Evolutionary conservation across 2,329 filamentous ascomycete genomes (phyloP), one percentile per base, ranked within the genome.

Genomic region (Hymenoscyphus infarciens): DNA sequence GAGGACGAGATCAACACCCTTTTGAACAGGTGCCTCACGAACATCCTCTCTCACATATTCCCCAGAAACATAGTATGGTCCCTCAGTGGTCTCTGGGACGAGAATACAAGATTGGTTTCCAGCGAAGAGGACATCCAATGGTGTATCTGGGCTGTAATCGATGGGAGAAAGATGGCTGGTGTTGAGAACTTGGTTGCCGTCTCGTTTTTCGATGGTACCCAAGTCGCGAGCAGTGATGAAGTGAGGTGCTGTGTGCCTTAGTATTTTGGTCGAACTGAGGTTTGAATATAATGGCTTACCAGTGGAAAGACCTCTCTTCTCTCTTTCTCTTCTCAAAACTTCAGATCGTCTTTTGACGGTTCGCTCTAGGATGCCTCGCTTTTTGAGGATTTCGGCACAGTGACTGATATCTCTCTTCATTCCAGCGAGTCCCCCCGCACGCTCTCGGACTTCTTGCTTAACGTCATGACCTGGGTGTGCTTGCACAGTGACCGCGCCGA

Each of bases 81-180:
- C 82, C 67, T 82, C 75, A 8, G 78, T 82, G 22, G 79, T 78
- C 69, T 84, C 82, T 0, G 81, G 81, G 15, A 76, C 79, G 22
- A 84, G 74, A 29, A 83, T 74, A 65, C 82, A 84, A 38, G 35
- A 38, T 38, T 38, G 35, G 35, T 38, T 38, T 16, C 35, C 35
- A 16, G 35, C 35, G 11, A 38, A 38, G 13, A 38, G 35, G 5
- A 38, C 35, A 38, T 38, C 35, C 35, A 38, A 38, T 5, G 35
- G 35, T 15, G 35, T 38, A 16, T 38, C 35, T 38, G 35, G 35
- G 35, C 35, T 38, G 13, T 38, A 38, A 38, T 38, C 35, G 35
- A 38, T 38, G 35, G 35, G 35, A 13, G 35, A 38, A 38, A 38
- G 35, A 38, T 38, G 35, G 16, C 13, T 38, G 35, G 35, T 16